Conservation (phyloP, 1,139 yeast species). For the Zygosaccharomyces pseudobailii region DNA sequence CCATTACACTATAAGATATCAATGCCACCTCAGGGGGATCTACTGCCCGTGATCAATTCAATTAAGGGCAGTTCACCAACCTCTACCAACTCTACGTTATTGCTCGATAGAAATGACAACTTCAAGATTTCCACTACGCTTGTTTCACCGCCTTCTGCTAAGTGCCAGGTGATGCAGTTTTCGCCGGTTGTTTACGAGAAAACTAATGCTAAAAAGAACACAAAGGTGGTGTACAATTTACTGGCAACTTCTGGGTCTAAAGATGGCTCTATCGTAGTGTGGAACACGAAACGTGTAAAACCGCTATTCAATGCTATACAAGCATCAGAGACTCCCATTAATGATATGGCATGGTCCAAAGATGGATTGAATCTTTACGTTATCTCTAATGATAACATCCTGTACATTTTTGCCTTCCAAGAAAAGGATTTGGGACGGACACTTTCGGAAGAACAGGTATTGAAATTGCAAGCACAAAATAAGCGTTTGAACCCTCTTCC, state of each 20-base stretch:
- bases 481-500: slow-evolving; percentile 27
- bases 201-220: slow-evolving; percentile 22
- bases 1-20: slow-evolving; percentile 31
- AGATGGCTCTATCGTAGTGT: slow-evolving; percentile 73
- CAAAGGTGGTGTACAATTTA: slow-evolving; percentile 45
- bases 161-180: slow-evolving; percentile 52
- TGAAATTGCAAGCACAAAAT: slow-evolving; percentile 19
- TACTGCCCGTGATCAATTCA: slow-evolving; percentile 31
- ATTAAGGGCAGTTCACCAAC: slow-evolving; percentile 26
- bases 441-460: slow-evolving; percentile 23
- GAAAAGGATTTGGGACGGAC: slow-evolving; percentile 50
- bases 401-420: slow-evolving; percentile 49
- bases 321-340: slow-evolving; percentile 54
- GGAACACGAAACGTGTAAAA: slow-evolving; percentile 75
- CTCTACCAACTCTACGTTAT: slow-evolving; percentile 24
- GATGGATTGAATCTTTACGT: slow-evolving; percentile 49
- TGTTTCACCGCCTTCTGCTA: slow-evolving; percentile 52
- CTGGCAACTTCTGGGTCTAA: slow-evolving; percentile 79
- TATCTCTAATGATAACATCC: slow-evolving; percentile 51
- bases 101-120: slow-evolving; percentile 30
- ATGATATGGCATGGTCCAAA: slow-evolving; percentile 69
- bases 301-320: slow-evolving; percentile 73
- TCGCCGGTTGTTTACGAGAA: slow-evolving; percentile 44
- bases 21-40: slow-evolving; percentile 34
- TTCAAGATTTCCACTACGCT: slow-evolving; percentile 49